phyloP scores from a whole-genome alignment of 1,284 basidiomycete species.

The Malassezia pachydermatis region DNA sequence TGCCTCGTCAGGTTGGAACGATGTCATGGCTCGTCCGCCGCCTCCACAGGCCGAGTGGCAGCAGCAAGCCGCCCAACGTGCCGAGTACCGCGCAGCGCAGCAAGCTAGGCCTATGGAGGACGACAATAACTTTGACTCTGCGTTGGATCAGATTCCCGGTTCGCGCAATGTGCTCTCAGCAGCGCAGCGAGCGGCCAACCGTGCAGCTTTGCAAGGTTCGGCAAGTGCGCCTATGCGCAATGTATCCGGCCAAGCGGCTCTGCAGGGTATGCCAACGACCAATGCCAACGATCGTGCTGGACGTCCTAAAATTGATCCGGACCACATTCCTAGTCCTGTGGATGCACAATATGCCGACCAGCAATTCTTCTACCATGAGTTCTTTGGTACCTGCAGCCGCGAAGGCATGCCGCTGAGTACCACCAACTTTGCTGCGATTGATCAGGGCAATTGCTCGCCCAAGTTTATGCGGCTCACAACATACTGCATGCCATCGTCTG shows the following conservation, averaged over 20 bases:
- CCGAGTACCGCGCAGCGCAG: background rate
- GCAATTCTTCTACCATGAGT: constrained; percentile 66
- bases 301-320: constrained; percentile 74
- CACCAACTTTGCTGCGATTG: constrained; percentile 76
- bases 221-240: background rate
- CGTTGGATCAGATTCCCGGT: constrained; percentile 45
- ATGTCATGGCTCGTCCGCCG: constrained; percentile 31
- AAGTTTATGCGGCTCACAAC: constrained; percentile 60
- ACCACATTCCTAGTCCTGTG: constrained; percentile 82
- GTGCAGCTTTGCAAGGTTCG: constrained; percentile 23
- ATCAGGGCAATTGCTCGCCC: constrained; percentile 72
- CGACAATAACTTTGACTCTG: constrained; percentile 19
- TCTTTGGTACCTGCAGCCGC: constrained; percentile 64
- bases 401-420: constrained; percentile 66
- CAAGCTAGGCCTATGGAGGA: background rate
- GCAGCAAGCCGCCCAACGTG: constrained; percentile 29
- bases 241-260: constrained; percentile 5
- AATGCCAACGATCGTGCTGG: constrained; percentile 13
- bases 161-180: constrained; percentile 38
- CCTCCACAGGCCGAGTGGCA: constrained; percentile 39
- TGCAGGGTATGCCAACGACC: constrained; percentile 11
- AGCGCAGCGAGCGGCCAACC: constrained; percentile 38
- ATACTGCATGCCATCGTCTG: constrained; percentile 66
- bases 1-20: constrained; percentile 33
- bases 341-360: constrained; percentile 74